A percentile compares a stretch with the other conserved stretches of the same genome.
Conservation (phyloP, 2,329 filamentous ascomycete species). For the Colletotrichum cordylinicola region DNA sequence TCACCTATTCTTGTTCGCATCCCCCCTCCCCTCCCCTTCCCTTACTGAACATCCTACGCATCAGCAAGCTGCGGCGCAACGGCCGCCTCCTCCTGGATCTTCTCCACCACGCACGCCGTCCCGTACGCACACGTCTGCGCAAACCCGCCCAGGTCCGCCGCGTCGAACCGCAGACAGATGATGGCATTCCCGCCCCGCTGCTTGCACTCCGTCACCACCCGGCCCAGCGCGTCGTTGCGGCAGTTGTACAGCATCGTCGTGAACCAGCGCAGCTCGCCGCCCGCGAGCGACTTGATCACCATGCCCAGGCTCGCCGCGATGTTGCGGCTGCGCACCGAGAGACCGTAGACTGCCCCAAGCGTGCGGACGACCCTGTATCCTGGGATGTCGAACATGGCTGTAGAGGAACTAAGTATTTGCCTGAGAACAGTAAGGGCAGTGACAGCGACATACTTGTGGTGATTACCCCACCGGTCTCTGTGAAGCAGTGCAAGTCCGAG, state of each 20-base stretch:
- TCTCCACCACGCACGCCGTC: constrained; percentile 63
- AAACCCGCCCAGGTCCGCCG: constrained; percentile 58
- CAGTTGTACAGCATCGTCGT: constrained; percentile 64
- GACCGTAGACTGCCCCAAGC: constrained; percentile 63
- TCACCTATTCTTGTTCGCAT: neutral
- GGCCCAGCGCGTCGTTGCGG: constrained; percentile 62
- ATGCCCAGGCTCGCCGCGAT: constrained; percentile 61
- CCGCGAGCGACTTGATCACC: constrained; percentile 60
- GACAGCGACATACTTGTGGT: constrained; percentile 50
- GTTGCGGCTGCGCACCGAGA: constrained; percentile 64
- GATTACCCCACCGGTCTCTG: constrained; percentile 66
- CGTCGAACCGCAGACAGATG: constrained; percentile 64
- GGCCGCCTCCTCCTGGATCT: constrained; percentile 44
- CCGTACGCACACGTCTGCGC: constrained; percentile 67
- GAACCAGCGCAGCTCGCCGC: constrained; percentile 65
- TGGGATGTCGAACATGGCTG: constrained; percentile 66
- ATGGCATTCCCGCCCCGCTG: constrained; percentile 64
- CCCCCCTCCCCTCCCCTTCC: neutral
- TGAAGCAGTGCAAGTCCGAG: constrained; percentile 62
- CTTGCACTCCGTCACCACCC: constrained; percentile 62
- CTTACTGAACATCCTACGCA: neutral
- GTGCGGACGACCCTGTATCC: constrained; percentile 64
- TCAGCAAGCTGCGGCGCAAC: constrained; percentile 19
- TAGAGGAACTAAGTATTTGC: neutral
- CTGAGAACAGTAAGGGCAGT: neutral